phyloP scores from a whole-genome alignment of 1,139 yeast species.

The Ashbya aceris region DNA sequence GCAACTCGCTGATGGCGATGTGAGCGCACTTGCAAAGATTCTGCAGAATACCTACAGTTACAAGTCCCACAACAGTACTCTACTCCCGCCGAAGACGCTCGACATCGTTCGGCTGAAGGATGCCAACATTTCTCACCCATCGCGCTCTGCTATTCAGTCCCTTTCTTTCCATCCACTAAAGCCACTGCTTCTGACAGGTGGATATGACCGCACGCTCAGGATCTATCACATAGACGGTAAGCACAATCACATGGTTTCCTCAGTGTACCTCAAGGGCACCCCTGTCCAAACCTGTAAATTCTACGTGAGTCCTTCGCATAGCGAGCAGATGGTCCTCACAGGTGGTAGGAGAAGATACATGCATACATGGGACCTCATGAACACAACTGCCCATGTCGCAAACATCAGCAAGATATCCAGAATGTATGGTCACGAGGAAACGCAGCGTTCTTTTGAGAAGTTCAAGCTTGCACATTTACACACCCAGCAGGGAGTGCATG shows the following conservation, averaged over 20 bases:
- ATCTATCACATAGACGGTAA: slow-evolving; percentile 91
- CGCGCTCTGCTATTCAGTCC: slow-evolving; percentile 75
- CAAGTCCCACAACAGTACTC: slow-evolving; percentile 41
- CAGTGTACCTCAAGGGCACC: slow-evolving; percentile 65
- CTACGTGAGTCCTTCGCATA: slow-evolving; percentile 20
- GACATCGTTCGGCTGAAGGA: slow-evolving; percentile 77
- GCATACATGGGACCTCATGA: slow-evolving; percentile 84
- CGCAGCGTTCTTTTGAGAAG: slow-evolving; percentile 81
- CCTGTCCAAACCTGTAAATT: slow-evolving; percentile 65
- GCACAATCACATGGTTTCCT: slow-evolving; percentile 67
- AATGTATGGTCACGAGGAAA: slow-evolving; percentile 82
- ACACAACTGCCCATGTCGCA: slow-evolving; percentile 28
- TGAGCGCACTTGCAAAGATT: slow-evolving; percentile 50
- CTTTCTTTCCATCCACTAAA: slow-evolving; percentile 77
- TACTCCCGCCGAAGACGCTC: slow-evolving; percentile 61
- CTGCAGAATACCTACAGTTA: slow-evolving; percentile 52
- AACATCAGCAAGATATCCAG: slow-evolving; percentile 73
- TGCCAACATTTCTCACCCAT: slow-evolving; percentile 62
- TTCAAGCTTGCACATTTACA: slow-evolving; percentile 50
- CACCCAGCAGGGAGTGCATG: slow-evolving; percentile 43
- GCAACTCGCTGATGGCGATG: slow-evolving; percentile 33
- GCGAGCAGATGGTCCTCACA: slow-evolving; percentile 51
- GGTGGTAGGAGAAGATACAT: slow-evolving; percentile 89
- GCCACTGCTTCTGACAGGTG: slow-evolving; percentile 80
- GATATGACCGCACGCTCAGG: slow-evolving; percentile 82